These are phyloP conservation scores for Phytopythium litorale DNA, from an alignment of 352 stramenopile genomes.

Conservation along the genomic window DNA sequence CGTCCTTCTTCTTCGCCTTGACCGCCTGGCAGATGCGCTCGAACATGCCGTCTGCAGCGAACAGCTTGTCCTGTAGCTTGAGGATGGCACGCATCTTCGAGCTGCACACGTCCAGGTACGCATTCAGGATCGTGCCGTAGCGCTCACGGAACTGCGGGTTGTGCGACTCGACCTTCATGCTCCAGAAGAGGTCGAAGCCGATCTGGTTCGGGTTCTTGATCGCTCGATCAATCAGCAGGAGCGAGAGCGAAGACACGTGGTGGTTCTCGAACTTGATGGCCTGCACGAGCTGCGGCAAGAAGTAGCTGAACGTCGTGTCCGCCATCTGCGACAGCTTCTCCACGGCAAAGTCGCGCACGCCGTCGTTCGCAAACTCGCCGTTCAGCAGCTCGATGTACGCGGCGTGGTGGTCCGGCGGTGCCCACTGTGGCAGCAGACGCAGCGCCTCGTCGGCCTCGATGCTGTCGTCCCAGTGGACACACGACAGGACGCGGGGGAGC, in stretches of 20 bases:
- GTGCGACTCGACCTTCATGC: conserved; percentile 87
- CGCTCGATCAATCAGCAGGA: conserved; percentile 83
- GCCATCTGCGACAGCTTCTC: conserved; percentile 76
- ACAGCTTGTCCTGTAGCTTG: conserved; percentile 88
- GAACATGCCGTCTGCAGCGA: conserved; percentile 72
- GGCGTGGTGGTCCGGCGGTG: conserved; percentile 65
- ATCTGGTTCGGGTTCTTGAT: conserved; percentile 88
- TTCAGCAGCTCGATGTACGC: conserved; percentile 84
- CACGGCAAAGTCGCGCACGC: conserved; percentile 73
- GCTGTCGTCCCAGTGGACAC: conserved; percentile 75
- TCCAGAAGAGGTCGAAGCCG: conserved; percentile 89
- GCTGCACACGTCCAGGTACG: conserved; percentile 82
- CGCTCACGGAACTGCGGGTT: conserved; percentile 76
- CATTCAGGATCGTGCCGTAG: conserved; percentile 79
- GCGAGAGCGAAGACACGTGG: conserved; percentile 65
- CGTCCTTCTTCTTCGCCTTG: conserved; percentile 82
- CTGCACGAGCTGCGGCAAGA: conserved; percentile 87
- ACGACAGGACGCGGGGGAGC: conserved; percentile 76
- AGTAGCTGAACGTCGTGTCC: conserved; percentile 87
- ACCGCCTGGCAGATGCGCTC: conserved; percentile 82
- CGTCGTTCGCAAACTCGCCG: conserved; percentile 71
- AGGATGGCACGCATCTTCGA: conserved; percentile 91
- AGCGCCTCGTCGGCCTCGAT: conserved; percentile 68
- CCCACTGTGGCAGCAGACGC: conserved; percentile 64
- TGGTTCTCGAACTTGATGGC: conserved; percentile 90